Conservation (phyloP, 164 flowering plant genomes). For the Liquidambar formosana region DNA sequence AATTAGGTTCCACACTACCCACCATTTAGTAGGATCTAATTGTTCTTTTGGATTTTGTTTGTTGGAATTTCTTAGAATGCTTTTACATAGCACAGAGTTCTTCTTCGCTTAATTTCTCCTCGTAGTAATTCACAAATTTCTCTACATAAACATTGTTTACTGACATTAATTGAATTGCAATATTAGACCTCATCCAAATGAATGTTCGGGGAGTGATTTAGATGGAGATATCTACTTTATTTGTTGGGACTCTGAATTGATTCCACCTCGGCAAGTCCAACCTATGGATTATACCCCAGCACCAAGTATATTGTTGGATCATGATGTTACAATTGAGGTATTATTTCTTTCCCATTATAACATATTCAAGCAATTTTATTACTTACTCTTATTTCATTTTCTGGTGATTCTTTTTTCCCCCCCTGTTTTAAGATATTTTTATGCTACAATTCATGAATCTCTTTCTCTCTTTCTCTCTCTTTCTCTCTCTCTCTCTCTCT, state of each 20-base stretch:
- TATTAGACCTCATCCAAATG: conserved; percentile 89
- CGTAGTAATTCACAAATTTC: background rate
- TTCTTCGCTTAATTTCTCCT: background rate
- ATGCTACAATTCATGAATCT: too few relatives aligned
- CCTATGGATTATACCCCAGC: conserved; percentile 88
- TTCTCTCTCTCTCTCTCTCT: too few relatives aligned
- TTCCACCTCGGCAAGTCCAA: conserved; percentile 54
- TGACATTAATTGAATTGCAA: background rate
- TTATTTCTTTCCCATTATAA: background rate
- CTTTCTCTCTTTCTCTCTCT: background rate
- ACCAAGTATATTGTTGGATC: conserved; percentile 44
- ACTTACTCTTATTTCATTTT: too few relatives aligned
- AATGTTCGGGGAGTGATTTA: conserved; percentile 95
- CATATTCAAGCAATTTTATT: background rate
- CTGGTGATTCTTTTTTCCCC: too few relatives aligned
- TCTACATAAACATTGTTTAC: background rate
- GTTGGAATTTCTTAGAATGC: too few relatives aligned
- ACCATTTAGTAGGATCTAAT: background rate
- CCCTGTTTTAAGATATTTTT: too few relatives aligned
- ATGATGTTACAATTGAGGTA: conserved; percentile 60
- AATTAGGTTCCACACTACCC: too few relatives aligned
- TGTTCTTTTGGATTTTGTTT: background rate
- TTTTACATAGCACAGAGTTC: too few relatives aligned
- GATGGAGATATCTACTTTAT: conserved; percentile 90
- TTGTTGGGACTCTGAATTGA: conserved; percentile 72